phyloP scores from a whole-genome alignment of 1,139 yeast species.

The Debaryomyces sp. region DNA sequence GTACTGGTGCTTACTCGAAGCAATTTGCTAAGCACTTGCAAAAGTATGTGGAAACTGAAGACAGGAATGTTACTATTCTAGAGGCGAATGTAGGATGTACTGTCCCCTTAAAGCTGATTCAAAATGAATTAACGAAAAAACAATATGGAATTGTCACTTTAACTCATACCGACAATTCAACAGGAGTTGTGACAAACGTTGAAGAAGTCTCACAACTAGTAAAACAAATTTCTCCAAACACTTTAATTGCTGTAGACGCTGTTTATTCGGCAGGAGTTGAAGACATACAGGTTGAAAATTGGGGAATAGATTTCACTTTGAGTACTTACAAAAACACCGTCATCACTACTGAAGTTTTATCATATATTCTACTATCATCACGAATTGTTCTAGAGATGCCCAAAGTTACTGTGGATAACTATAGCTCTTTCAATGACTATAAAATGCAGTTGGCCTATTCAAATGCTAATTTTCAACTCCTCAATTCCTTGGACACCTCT shows the following conservation, averaged over 20 bases:
- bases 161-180: conserved; percentile 14
- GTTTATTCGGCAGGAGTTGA: conserved; percentile 15
- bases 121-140: conserved; percentile 4
- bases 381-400: conserved; percentile 3
- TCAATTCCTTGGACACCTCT: not conserved
- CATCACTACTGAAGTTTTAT: not conserved
- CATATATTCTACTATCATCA: conserved; percentile 6
- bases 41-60: conserved; percentile 6
- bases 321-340: not conserved
- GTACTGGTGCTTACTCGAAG: conserved; percentile 10
- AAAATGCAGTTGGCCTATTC: not conserved
- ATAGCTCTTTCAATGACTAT: not conserved
- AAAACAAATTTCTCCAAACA: conserved; percentile 9
- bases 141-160: conserved; percentile 9
- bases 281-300: conserved; percentile 14
- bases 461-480: not conserved
- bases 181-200: conserved; percentile 15
- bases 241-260: conserved; percentile 15
- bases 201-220: conserved; percentile 9
- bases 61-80: conserved; percentile 6
- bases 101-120: conserved; percentile 6
- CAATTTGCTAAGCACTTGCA: conserved; percentile 8
- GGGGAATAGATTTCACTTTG: conserved; percentile 17
- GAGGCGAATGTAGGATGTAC: conserved; percentile 8
- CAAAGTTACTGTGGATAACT: too few relatives aligned